Percentiles rank a stretch among this genome's conserved stretches.
Conservation (phyloP, 805 yeast species). For the Teunomyces panamensis region DNA sequence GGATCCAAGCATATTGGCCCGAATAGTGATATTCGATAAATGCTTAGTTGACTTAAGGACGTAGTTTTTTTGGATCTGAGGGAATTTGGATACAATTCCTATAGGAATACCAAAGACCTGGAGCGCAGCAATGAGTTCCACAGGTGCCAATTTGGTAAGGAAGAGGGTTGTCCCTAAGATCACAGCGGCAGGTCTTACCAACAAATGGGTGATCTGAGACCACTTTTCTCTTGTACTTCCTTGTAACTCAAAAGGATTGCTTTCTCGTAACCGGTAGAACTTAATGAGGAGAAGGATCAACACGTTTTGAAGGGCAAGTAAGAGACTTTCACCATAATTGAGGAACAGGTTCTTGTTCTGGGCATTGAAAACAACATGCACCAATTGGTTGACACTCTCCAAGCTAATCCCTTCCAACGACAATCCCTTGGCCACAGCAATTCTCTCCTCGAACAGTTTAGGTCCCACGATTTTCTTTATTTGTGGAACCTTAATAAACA, state of each 20-base stretch:
- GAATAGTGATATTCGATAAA: conserved; percentile 36
- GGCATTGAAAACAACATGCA: conserved; percentile 38
- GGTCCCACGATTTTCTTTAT: conserved; percentile 34
- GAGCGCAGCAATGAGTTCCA: conserved; percentile 23
- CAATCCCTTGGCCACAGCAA: conserved; percentile 35
- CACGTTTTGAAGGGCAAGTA: conserved; percentile 38
- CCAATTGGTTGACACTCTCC: conserved; percentile 35
- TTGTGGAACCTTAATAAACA: conserved; percentile 41
- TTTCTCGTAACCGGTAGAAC: conserved; percentile 26
- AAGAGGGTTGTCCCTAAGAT: conserved; percentile 27
- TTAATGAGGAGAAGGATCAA: conserved; percentile 34
- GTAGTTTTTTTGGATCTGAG: conserved; percentile 37
- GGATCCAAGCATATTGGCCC: conserved; percentile 41
- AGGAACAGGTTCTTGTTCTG: conserved; percentile 34
- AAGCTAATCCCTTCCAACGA: conserved; percentile 33
- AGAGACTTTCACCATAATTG: conserved; percentile 39
- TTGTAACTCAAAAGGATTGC: not conserved
- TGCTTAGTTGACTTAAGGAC: conserved; percentile 34
- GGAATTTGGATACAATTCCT: conserved; percentile 34
- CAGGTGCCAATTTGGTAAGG: conserved; percentile 32
- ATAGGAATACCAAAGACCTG: conserved; percentile 40
- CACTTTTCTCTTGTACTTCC: not conserved
- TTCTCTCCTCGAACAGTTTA: conserved; percentile 18
- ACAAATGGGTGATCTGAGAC: conserved; percentile 11
- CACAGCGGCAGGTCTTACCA: conserved; percentile 24